These are phyloP conservation scores for Lignosus rhinocerotis DNA, from an alignment of 1,284 basidiomycete genomes.

Conservation along the genomic window DNA sequence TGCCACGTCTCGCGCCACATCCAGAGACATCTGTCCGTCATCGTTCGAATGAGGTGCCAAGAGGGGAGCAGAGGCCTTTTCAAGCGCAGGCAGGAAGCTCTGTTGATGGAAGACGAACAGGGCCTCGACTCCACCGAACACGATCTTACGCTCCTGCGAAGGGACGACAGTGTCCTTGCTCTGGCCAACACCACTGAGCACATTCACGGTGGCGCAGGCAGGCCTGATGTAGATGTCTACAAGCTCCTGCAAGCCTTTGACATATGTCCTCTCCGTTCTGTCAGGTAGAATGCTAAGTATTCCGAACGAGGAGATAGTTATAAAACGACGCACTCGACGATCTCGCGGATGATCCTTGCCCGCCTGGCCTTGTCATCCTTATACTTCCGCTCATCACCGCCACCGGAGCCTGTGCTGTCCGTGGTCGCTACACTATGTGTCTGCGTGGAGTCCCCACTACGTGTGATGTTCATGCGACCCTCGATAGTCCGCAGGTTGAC, in stretches of 20 bases:
- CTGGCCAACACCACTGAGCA: conserved; percentile 68
- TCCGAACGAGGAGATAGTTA: conserved; percentile 5
- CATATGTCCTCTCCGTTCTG: conserved; percentile 95
- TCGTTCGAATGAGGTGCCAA: conserved; percentile 58
- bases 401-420: conserved; percentile 61
- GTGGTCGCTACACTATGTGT: conserved; percentile 74
- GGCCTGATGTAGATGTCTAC: conserved; percentile 95
- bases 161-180: conserved; percentile 86
- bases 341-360: conserved; percentile 79
- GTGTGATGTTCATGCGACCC: conserved; percentile 50
- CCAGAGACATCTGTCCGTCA: conserved; percentile 73
- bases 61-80: conserved; percentile 70
- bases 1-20: conserved; percentile 82
- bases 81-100: conserved; percentile 89
- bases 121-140: conserved; percentile 91
- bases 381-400: conserved; percentile 74
- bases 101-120: conserved; percentile 91
- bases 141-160: conserved; percentile 84
- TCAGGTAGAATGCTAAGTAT: conserved; percentile 22
- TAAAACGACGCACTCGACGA: conserved; percentile 68
- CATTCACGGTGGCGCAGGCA: conserved; percentile 69
- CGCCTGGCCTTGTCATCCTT: conserved; percentile 87
- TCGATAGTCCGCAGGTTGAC: conserved; percentile 64
- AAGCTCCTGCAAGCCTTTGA: conserved; percentile 89
- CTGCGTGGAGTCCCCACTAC: conserved; percentile 59